Evolutionary conservation across 148 eudicot species (phyloP).

Genomic region (Nyssa sinensis): DNA sequence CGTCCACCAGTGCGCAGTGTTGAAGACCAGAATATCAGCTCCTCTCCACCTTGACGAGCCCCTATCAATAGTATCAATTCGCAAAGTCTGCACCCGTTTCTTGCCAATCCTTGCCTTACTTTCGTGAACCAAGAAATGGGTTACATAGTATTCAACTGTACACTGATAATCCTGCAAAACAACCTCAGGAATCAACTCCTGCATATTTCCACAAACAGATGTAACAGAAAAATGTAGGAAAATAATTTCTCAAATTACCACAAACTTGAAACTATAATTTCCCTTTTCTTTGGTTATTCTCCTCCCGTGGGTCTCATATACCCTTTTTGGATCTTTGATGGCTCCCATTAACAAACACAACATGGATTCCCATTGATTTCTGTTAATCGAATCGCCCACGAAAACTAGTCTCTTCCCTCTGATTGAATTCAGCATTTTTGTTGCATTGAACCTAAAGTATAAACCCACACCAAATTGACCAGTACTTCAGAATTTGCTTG

Average conservation of each 20-base stretch:
- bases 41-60: constrained; percentile 91
- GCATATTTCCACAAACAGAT: constrained; percentile 3
- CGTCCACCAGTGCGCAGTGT: constrained; percentile 97
- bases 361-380: constrained; percentile 98
- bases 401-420: constrained; percentile 90
- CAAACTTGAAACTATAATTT: constrained; percentile 73
- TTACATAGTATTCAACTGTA: constrained; percentile 80
- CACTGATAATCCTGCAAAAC: constrained; percentile 77
- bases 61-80: constrained; percentile 73
- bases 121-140: constrained; percentile 89
- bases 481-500: neutral
- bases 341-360: constrained; percentile 80
- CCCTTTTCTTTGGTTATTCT: constrained; percentile 79
- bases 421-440: constrained; percentile 70
- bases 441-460: constrained; percentile 71
- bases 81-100: constrained; percentile 74
- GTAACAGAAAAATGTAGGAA: neutral
- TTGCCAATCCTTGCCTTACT: constrained; percentile 77
- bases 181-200: constrained; percentile 9
- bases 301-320: constrained; percentile 79
- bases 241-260: constrained; percentile 38
- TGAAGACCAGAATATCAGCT: constrained; percentile 91
- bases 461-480: constrained; percentile 1
- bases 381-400: constrained; percentile 88
- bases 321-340: constrained; percentile 75